Percentiles rank a stretch among this genome's conserved stretches.
phyloP scores from a whole-genome alignment of 495 filamentous ascomycete genomes.

The Penicillium parvum region DNA sequence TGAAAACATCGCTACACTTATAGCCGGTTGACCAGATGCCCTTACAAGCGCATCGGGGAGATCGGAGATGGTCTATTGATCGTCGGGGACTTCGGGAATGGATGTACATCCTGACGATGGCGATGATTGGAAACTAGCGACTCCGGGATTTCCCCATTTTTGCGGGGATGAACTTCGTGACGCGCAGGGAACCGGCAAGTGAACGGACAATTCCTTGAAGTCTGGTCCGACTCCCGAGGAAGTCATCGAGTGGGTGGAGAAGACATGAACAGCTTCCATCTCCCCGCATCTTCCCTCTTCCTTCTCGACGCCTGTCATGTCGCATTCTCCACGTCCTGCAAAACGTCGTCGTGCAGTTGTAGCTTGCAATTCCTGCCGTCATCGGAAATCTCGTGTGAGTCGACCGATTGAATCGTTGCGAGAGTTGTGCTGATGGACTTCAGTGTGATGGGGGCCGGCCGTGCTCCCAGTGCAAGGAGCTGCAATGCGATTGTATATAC shows the following conservation, averaged over 20 bases:
- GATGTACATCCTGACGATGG: not conserved
- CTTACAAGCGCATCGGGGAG: not conserved
- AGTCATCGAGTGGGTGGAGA: not conserved
- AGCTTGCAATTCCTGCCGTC: constrained; percentile 44
- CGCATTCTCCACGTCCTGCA: not conserved
- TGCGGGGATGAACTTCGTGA: too few species aligned
- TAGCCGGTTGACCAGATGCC: too few species aligned
- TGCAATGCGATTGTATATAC: constrained; percentile 46
- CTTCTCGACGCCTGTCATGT: not conserved
- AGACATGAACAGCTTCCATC: not conserved
- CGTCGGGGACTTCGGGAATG: not conserved
- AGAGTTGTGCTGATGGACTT: not conserved
- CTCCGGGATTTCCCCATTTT: not conserved
- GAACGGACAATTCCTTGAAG: too few species aligned
- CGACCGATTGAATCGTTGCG: not conserved
- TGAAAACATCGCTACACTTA: too few species aligned
- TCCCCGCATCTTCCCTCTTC: not conserved
- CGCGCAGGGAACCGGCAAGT: too few species aligned
- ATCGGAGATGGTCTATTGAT: not conserved
- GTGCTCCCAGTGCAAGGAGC: constrained; percentile 38
- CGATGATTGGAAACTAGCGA: not conserved
- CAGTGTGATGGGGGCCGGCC: constrained; percentile 45
- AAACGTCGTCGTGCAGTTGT: constrained; percentile 37
- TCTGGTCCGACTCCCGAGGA: not conserved
- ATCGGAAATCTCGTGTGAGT: constrained; percentile 37